These are phyloP conservation scores for Apostasia ramifera DNA, from an alignment of 106 monocot species.

Conservation along the genomic window DNA sequence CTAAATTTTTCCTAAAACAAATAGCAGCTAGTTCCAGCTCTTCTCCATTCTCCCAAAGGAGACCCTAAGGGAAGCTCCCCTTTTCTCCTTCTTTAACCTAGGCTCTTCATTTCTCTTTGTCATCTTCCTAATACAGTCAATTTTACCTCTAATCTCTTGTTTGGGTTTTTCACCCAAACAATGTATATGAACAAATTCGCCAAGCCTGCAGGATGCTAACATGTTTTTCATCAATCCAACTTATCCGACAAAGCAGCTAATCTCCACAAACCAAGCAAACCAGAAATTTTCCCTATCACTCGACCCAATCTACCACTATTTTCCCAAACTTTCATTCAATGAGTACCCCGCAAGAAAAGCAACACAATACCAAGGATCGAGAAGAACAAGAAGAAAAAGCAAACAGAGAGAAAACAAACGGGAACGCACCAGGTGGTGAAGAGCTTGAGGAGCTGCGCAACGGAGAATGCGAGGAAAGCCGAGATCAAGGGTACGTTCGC, in stretches of 20 bases:
- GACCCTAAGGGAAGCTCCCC: too few relatives aligned
- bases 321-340: not conserved
- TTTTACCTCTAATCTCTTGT: too few relatives aligned
- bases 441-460: conserved; percentile 60
- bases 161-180: not conserved
- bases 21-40: too few relatives aligned
- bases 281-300: not conserved
- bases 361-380: not conserved
- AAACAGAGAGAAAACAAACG: not conserved
- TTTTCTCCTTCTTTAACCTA: too few relatives aligned
- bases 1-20: too few relatives aligned
- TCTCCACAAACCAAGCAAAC: conserved; percentile 3
- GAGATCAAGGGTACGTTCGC: conserved; percentile 50
- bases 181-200: not conserved
- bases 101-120: too few relatives aligned
- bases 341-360: not conserved
- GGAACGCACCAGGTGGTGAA: conserved; percentile 48
- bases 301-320: not conserved
- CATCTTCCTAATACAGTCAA: too few relatives aligned
- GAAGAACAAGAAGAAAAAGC: not conserved
- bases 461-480: conserved; percentile 44
- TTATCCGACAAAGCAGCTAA: not conserved
- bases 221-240: not conserved
- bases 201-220: not conserved
- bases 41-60: too few relatives aligned